Conservation (phyloP, 345 rosid species). For the Syzygium aromaticum region DNA sequence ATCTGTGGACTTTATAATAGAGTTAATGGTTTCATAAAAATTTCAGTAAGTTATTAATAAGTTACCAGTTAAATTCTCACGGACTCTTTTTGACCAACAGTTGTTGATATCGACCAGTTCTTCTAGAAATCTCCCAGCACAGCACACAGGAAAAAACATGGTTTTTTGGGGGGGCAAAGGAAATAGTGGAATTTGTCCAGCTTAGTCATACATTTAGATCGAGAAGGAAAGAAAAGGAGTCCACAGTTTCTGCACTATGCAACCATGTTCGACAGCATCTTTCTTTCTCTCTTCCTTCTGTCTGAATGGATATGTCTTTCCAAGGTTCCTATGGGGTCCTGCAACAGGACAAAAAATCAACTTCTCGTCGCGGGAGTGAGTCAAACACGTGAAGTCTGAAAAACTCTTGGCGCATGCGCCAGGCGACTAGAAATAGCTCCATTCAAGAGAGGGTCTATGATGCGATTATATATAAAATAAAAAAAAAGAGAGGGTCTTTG, state of each 20-base stretch:
- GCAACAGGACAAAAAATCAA: neutral
- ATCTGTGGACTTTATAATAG: neutral
- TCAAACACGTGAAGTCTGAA: neutral
- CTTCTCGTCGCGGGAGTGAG: neutral
- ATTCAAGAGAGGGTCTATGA: neutral
- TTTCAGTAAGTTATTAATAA: neutral
- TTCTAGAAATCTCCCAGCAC: neutral
- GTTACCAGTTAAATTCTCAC: neutral
- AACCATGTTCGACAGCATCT: neutral
- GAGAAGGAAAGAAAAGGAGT: neutral
- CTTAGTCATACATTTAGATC: neutral
- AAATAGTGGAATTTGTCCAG: neutral
- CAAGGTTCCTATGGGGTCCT: neutral
- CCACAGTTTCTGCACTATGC: neutral
- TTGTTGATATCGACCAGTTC: neutral
- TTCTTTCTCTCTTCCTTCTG: neutral
- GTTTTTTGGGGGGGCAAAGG: neutral
- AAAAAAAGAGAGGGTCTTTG: neutral
- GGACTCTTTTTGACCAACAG: neutral
- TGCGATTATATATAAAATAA: no score
- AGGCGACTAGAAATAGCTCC: neutral
- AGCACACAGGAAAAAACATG: neutral
- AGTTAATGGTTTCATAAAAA: neutral
- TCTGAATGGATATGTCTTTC: neutral
- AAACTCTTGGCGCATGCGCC: neutral